phyloP scores from a whole-genome alignment of 1,284 basidiomycete genomes.

The Cutaneotrichosporon sp. region DNA sequence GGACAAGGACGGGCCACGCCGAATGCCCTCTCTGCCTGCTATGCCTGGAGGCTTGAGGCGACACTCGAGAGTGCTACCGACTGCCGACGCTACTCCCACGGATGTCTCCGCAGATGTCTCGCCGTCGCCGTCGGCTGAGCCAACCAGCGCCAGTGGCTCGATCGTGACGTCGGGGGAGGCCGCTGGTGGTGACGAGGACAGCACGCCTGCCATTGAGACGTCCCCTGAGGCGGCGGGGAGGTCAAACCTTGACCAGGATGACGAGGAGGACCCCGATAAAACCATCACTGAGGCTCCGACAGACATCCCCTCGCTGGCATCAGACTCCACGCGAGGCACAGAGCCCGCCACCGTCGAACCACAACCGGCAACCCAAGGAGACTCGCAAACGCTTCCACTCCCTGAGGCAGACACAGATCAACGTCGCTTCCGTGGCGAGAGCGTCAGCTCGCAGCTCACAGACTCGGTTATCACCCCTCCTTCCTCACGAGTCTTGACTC shows the following conservation, averaged over 20 bases:
- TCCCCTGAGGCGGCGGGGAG: background rate
- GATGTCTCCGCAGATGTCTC: background rate
- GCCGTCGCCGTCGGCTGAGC: no score
- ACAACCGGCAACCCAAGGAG: no score
- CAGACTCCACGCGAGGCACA: no score
- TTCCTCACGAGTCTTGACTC: conserved; percentile 6
- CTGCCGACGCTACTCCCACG: background rate
- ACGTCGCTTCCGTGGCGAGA: conserved; percentile 25
- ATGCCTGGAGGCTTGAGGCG: conserved; percentile 17
- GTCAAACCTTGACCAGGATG: background rate
- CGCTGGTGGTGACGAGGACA: background rate
- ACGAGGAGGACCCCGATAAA: background rate
- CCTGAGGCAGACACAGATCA: background rate
- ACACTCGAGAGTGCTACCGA: conserved; percentile 30
- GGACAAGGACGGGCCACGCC: conserved; percentile 3
- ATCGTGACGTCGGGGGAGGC: background rate
- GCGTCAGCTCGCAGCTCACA: conserved; percentile 26
- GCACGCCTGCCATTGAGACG: background rate
- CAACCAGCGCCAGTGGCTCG: background rate
- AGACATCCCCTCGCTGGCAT: background rate
- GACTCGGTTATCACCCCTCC: conserved; percentile 16
- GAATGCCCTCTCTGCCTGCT: conserved; percentile 14
- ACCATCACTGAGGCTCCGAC: background rate
- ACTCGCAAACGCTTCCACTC: background rate
- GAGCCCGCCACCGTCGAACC: no score